phyloP scores from a whole-genome alignment of 108 stramenopile genomes.

The Thalassiosira profunda region DNA sequence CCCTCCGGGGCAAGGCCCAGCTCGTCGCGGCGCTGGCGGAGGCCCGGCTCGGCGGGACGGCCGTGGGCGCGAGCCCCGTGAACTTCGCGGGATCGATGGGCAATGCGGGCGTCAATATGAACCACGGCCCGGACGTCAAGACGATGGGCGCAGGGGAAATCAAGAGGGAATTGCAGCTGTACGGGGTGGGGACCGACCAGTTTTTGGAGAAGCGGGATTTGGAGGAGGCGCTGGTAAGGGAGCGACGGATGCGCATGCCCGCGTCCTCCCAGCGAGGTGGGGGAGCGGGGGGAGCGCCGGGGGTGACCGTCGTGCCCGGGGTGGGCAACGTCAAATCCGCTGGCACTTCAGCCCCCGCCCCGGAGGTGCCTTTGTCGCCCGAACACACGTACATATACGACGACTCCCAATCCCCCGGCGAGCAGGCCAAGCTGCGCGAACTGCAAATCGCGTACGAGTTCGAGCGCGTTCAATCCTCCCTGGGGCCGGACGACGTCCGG shows the following conservation, averaged over 20 bases:
- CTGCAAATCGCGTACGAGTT: slow-evolving; percentile 48
- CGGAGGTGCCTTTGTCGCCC: no score
- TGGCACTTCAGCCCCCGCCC: background rate
- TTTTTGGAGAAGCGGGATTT: slow-evolving; percentile 13
- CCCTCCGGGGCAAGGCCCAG: slow-evolving; percentile 23
- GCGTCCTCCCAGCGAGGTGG: background rate
- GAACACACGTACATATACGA: no score
- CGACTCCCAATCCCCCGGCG: no score
- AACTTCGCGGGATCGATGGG: background rate
- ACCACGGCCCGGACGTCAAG: slow-evolving; percentile 22
- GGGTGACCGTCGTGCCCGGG: slow-evolving; percentile 5
- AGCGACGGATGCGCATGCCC: slow-evolving; percentile 16
- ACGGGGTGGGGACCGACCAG: slow-evolving; percentile 16
- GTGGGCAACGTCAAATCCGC: background rate
- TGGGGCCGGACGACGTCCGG: slow-evolving; percentile 11
- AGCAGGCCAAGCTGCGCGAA: slow-evolving; percentile 29
- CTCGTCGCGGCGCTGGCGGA: slow-evolving; percentile 21
- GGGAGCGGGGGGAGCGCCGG: background rate
- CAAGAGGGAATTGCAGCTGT: slow-evolving; percentile 29
- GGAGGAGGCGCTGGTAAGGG: slow-evolving; percentile 13
- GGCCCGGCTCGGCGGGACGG: slow-evolving; percentile 24
- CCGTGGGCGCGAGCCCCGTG: no score
- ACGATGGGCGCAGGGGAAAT: slow-evolving; percentile 38
- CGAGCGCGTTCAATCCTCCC: slow-evolving; percentile 32
- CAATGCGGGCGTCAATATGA: slow-evolving; percentile 1